These are phyloP conservation scores for Phyllosticta citribraziliensis DNA, from an alignment of 2,329 filamentous ascomycete genomes.

Conservation along the genomic window DNA sequence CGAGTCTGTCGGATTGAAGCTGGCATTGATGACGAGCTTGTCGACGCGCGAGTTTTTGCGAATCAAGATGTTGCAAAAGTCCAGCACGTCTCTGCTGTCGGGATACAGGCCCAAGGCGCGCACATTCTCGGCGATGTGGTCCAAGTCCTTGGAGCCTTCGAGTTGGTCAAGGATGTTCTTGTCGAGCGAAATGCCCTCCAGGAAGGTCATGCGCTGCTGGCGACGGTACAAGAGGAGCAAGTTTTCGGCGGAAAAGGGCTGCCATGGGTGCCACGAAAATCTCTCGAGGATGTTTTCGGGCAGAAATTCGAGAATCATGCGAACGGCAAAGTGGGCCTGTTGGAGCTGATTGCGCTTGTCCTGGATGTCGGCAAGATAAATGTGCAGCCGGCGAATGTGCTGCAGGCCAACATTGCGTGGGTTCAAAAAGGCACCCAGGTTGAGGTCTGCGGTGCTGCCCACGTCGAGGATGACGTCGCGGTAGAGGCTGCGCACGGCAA, in stretches of 20 bases:
- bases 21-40: constrained; percentile 38
- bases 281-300: constrained; percentile 40
- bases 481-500: constrained; percentile 38
- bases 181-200: constrained; percentile 39
- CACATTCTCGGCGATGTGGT: constrained; percentile 32
- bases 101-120: constrained; percentile 39
- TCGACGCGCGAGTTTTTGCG: constrained; percentile 33
- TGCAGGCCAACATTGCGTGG: constrained; percentile 38
- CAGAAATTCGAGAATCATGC: constrained; percentile 40
- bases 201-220: constrained; percentile 39
- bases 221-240: constrained; percentile 38
- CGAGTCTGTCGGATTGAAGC: constrained; percentile 32
- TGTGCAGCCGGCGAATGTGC: constrained; percentile 35
- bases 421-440: constrained; percentile 36
- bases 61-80: constrained; percentile 34
- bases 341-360: constrained; percentile 36
- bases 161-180: constrained; percentile 31
- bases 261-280: constrained; percentile 43
- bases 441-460: constrained; percentile 34
- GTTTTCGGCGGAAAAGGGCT: constrained; percentile 38
- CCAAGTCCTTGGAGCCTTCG: constrained; percentile 31
- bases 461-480: constrained; percentile 38
- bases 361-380: constrained; percentile 35
- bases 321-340: constrained; percentile 38
- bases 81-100: constrained; percentile 34